A percentile compares a stretch with the other conserved stretches of the same genome.
These are phyloP conservation scores for Lichina pygmaea DNA, from an alignment of 495 filamentous ascomycete species.

Conservation along the genomic window DNA sequence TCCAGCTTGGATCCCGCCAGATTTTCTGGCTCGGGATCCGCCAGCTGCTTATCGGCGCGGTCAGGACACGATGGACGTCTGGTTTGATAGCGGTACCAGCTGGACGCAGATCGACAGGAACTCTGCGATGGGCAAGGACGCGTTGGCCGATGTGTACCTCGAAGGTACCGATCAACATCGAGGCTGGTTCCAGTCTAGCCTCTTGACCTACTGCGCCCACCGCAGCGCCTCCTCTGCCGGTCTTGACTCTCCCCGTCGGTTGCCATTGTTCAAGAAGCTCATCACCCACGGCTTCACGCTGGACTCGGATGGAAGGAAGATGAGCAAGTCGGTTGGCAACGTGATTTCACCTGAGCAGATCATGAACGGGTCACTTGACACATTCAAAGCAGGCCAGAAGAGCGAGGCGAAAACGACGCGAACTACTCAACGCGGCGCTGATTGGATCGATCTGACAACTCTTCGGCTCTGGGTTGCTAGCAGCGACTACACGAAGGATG, in stretches of 20 bases:
- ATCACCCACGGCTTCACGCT: conserved; percentile 92
- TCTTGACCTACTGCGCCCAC: conserved; percentile 58
- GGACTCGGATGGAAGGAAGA: conserved; percentile 72
- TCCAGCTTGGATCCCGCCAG: conserved; percentile 39
- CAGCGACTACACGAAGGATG: conserved; percentile 73
- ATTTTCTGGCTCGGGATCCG: conserved; percentile 18
- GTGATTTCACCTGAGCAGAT: conserved; percentile 56
- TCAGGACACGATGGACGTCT: conserved; percentile 97
- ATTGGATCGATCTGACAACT: conserved; percentile 50
- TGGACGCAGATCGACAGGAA: conserved; percentile 37
- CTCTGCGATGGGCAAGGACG: conserved; percentile 14
- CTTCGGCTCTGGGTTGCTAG: conserved; percentile 81
- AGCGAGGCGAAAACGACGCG: conserved; percentile 19
- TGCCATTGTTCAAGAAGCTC: conserved; percentile 50
- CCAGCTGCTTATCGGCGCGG: conserved; percentile 33
- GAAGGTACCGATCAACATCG: conserved; percentile 92
- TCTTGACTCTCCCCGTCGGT: conserved; percentile 5
- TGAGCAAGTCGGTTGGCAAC: conserved; percentile 97
- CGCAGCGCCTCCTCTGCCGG: conserved; percentile 16
- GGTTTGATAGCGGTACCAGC: conserved; percentile 95
- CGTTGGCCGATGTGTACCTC: conserved; percentile 63
- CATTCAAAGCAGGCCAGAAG: conserved; percentile 26
- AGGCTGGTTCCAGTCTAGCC: conserved; percentile 96
- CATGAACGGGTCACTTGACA: conserved; percentile 48
- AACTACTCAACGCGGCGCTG: conserved; percentile 19